Conservation (phyloP, 2,329 filamentous ascomycete genomes). For the Aschersonia sp. region DNA sequence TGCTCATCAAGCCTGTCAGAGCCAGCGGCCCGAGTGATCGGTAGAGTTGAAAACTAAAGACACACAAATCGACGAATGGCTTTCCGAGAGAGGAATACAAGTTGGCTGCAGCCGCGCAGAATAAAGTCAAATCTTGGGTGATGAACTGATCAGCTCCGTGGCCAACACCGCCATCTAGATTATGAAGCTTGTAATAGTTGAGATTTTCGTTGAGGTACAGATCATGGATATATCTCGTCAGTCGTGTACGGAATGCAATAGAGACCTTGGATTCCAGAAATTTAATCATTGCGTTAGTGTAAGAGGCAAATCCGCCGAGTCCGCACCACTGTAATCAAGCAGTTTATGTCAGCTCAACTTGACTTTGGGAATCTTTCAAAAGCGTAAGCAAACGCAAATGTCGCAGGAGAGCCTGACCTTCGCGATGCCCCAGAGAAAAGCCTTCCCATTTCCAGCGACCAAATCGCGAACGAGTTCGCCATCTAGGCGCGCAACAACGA, state of each 20-base stretch:
- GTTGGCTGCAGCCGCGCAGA: conserved; percentile 83
- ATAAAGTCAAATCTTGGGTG: conserved; percentile 88
- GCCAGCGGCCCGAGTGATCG: conserved; percentile 80
- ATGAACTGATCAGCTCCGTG: conserved; percentile 94
- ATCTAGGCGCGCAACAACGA: conserved; percentile 84
- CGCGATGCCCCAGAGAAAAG: conserved; percentile 73
- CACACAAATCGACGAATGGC: conserved; percentile 88
- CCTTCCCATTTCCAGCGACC: conserved; percentile 83
- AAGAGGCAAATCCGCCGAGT: conserved; percentile 82
- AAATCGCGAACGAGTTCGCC: conserved; percentile 93
- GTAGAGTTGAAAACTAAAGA: conserved; percentile 97
- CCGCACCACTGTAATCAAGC: conserved; percentile 57
- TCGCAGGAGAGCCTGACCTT: conserved; percentile 37
- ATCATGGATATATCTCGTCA: conserved; percentile 95
- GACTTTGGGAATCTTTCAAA: background rate
- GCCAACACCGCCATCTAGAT: conserved; percentile 83
- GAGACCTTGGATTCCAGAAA: conserved; percentile 96
- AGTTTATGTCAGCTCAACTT: background rate
- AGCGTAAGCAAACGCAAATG: background rate
- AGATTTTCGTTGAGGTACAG: conserved; percentile 88
- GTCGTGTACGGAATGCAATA: conserved; percentile 87
- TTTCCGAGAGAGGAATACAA: conserved; percentile 96
- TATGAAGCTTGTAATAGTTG: conserved; percentile 91
- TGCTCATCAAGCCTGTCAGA: conserved; percentile 70
- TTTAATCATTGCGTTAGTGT: conserved; percentile 98